These are phyloP conservation scores for Pichia kudriavzevii DNA, from an alignment of 1,139 yeast genomes.

Conservation along the genomic window DNA sequence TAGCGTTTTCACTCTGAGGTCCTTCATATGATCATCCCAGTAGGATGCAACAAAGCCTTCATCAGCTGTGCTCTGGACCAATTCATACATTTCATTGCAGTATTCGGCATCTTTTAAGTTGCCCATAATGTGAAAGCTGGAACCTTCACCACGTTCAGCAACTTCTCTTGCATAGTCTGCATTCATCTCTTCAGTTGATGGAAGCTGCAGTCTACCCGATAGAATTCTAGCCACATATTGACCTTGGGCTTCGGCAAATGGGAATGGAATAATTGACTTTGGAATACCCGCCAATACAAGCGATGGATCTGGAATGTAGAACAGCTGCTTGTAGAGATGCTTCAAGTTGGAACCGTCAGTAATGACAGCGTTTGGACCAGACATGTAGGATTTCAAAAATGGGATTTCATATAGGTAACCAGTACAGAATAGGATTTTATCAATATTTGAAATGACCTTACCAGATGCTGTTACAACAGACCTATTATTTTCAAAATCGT, in stretches of 20 bases:
- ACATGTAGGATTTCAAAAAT: constrained; percentile 31
- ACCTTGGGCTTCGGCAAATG: constrained; percentile 41
- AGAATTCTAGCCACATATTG: constrained; percentile 37
- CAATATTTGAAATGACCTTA: constrained; percentile 29
- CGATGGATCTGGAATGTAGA: constrained; percentile 40
- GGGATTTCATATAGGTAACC: constrained; percentile 42
- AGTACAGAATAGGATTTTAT: constrained; percentile 39
- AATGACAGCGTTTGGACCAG: constrained; percentile 26
- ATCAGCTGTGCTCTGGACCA: constrained; percentile 21
- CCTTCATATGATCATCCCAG: constrained; percentile 23
- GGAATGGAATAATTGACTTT: constrained; percentile 40
- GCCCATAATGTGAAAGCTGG: constrained; percentile 25
- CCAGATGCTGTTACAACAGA: constrained; percentile 31
- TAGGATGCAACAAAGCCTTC: constrained; percentile 27
- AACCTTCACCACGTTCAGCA: constrained; percentile 23
- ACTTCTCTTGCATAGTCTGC: constrained; percentile 19
- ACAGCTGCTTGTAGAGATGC: constrained; percentile 36
- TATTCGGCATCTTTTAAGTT: constrained; percentile 27
- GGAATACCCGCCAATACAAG: constrained; percentile 34
- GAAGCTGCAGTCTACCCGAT: constrained; percentile 35
- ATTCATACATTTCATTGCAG: constrained; percentile 23
- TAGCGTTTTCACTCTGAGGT: constrained; percentile 21
- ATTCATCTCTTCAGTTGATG: constrained; percentile 31
- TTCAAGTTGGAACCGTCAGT: constrained; percentile 32
- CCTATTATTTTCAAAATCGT: constrained; percentile 25